A percentile compares a stretch with the other conserved stretches of the same genome.
These are phyloP conservation scores for Vigna unguiculata DNA, from an alignment of 306 rosid genomes.

Conservation along the genomic window DNA sequence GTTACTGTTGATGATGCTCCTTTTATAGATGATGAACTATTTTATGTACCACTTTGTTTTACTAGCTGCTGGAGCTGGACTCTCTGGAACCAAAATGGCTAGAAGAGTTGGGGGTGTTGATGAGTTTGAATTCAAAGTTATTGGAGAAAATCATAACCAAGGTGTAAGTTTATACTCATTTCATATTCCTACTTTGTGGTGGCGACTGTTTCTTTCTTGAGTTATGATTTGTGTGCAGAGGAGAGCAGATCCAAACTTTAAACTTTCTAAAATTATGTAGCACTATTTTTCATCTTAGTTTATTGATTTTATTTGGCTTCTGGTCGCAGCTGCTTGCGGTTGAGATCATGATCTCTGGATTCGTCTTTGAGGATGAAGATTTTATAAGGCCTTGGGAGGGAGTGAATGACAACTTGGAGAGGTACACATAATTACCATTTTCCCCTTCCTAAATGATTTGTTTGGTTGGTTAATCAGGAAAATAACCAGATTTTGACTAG, in stretches of 20 bases:
- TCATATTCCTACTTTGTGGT: constrained; percentile 37
- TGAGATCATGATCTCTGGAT: constrained; percentile 86
- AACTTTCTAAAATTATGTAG: constrained; percentile 29
- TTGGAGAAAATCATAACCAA: constrained; percentile 67
- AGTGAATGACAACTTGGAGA: constrained; percentile 70
- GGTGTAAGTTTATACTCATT: constrained; percentile 61
- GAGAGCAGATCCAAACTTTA: constrained; percentile 34
- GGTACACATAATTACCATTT: constrained; percentile 58
- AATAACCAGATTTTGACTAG: not conserved
- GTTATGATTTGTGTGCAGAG: constrained; percentile 21
- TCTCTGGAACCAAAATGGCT: constrained; percentile 75
- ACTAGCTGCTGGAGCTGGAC: constrained; percentile 74
- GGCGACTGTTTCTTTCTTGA: constrained; percentile 35
- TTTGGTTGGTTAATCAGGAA: constrained; percentile 5
- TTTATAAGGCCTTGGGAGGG: constrained; percentile 95
- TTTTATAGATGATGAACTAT: constrained; percentile 3
- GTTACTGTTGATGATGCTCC: constrained; percentile 15
- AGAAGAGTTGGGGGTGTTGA: constrained; percentile 68
- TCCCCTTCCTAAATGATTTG: constrained; percentile 19
- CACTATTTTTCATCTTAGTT: constrained; percentile 8
- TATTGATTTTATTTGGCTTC: constrained; percentile 28
- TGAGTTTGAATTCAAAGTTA: constrained; percentile 67
- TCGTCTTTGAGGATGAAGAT: constrained; percentile 78
- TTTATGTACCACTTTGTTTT: constrained; percentile 28
- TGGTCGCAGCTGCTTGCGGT: constrained; percentile 79